Evolutionary conservation across 2,329 filamentous ascomycete species (phyloP), one percentile per base, ranked within the genome.

Genomic region (Endoconidiophora polonica): DNA sequence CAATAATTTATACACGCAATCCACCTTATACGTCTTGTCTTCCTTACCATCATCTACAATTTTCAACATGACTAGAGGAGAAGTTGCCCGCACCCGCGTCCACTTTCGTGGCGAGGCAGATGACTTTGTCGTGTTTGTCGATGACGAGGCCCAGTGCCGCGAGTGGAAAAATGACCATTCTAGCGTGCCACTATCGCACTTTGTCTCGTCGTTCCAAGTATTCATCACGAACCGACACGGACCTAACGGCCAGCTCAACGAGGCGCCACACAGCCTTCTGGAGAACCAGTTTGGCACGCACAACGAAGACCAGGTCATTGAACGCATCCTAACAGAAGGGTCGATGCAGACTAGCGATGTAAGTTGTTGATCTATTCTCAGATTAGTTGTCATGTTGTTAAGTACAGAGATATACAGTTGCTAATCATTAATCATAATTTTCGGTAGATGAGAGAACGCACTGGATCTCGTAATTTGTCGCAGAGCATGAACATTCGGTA

Each of bases 211-310:
- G 5, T 96, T 86, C 73, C 85, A 94, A 73, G 73, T 98, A 61
- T 94, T 94, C 61, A 70, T 83, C 41, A 94, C 87, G 36, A 84
- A 93, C 71, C 94, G 87, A 65, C 87, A 94, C 64, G 90, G 90
- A 56, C 77, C 76, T 42, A 86, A 94, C 64, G 90, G 90, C 51
- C 74, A 79, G 53, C 70, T 83, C 41, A 83, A 95, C 61, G 67
- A 69, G 7, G 87, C 88, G 6, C 83, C 85, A 58, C 84, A 93
- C 57, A 66, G 71, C 41, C 72, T 72, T 44, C 72, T 98, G 3
- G 81, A 91, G 60, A 82, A 79, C 57, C 88, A 96, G 68, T 98
- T 98, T 58, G 86, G 85, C 57, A 90, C 86, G 12, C 67, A 72
- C 58, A 72, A 79, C 49, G 81, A 86, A 22, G 88, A 95, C 5